Conservation (phyloP, 495 filamentous ascomycete genomes). For the Aspergillus bridgeri region DNA sequence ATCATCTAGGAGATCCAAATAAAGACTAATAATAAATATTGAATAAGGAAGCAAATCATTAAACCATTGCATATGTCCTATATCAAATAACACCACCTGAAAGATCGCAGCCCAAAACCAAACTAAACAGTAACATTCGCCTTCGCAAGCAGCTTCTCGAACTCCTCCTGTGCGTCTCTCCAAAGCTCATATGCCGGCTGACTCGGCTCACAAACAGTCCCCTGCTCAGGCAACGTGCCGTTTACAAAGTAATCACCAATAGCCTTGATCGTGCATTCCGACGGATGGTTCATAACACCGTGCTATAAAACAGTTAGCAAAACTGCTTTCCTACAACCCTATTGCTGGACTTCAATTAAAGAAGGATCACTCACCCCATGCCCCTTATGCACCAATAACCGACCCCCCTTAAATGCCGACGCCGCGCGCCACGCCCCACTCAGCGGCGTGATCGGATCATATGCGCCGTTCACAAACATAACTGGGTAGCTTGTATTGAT, state of each 20-base stretch:
- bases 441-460: not conserved
- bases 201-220: not conserved
- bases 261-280: not conserved
- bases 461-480: not conserved
- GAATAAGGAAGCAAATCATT: too few species aligned
- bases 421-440: not conserved
- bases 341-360: too few species aligned
- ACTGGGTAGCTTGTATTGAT: slow-evolving; percentile 1
- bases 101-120: too few species aligned
- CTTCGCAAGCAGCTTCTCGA: not conserved
- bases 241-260: not conserved
- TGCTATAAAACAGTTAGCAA: not conserved
- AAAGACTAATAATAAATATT: too few species aligned
- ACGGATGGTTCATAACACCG: not conserved
- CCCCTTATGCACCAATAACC: slow-evolving; percentile 4
- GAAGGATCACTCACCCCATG: slow-evolving; percentile 2
- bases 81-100: too few species aligned
- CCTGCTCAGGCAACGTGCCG: not conserved
- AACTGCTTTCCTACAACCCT: too few species aligned
- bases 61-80: too few species aligned
- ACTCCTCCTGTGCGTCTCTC: not conserved
- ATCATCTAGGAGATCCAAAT: too few species aligned
- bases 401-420: not conserved
- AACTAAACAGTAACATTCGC: not conserved
- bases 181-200: not conserved